Percentiles rank a stretch among this genome's conserved stretches.
Evolutionary conservation across 768 basidiomycete genomes (phyloP).

Genomic region (Leccinum olivaceopallidum): DNA sequence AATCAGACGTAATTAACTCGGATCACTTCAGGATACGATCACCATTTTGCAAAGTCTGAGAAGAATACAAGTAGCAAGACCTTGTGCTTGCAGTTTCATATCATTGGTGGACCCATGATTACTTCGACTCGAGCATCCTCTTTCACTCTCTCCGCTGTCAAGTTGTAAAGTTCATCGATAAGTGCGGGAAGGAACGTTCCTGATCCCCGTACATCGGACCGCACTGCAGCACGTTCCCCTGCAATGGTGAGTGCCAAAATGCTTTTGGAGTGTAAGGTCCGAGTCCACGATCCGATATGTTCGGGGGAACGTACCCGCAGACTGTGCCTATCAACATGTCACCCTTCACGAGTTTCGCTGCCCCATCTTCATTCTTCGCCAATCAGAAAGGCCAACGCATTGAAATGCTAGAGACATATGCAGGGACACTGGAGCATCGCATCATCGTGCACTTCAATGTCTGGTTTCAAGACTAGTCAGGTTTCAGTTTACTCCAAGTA

Average conservation of each 20-base stretch:
- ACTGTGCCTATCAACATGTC: constrained; percentile 78
- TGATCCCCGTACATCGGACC: constrained; percentile 56
- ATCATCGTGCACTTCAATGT: no score
- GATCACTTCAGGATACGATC: no score
- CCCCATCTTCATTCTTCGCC: constrained; percentile 26
- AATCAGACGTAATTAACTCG: no score
- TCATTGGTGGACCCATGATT: not conserved
- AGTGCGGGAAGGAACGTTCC: constrained; percentile 66
- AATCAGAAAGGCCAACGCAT: no score
- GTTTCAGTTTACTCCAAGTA: no score
- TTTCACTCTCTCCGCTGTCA: constrained; percentile 40
- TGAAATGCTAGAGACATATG: no score
- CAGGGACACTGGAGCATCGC: no score
- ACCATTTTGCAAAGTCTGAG: no score
- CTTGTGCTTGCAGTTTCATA: no score
- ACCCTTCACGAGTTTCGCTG: constrained; percentile 60
- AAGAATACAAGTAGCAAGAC: no score
- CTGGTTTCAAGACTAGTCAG: no score
- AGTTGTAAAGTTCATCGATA: constrained; percentile 57
- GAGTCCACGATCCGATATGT: not conserved
- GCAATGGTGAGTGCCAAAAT: constrained; percentile 61
- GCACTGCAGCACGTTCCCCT: constrained; percentile 54
- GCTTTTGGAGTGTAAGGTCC: constrained; percentile 31
- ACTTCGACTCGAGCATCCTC: constrained; percentile 32
- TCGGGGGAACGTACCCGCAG: constrained; percentile 57